These are phyloP conservation scores for Multifurca ochricompacta DNA, from an alignment of 768 basidiomycete genomes.

Conservation along the genomic window DNA sequence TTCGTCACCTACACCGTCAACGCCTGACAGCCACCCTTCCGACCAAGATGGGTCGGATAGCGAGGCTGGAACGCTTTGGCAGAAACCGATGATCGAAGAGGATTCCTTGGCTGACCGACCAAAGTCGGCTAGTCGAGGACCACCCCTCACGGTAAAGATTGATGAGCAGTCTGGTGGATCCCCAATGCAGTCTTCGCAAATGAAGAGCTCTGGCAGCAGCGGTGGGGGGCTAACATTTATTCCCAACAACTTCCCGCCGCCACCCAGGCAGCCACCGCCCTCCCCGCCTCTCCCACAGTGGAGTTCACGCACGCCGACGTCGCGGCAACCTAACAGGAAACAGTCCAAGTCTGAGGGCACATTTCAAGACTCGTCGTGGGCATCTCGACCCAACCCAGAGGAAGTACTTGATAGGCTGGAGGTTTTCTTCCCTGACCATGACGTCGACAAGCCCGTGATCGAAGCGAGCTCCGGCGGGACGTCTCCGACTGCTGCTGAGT, in stretches of 20 bases:
- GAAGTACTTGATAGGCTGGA: conserved; percentile 90
- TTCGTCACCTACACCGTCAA: conserved; percentile 12
- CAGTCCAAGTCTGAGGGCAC: conserved; percentile 38
- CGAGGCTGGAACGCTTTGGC: conserved; percentile 41
- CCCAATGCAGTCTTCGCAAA: conserved; percentile 23
- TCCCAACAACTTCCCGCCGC: conserved; percentile 23
- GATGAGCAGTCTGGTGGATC: conserved; percentile 23
- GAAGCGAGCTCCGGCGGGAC: conserved; percentile 76
- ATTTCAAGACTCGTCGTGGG: conserved; percentile 76
- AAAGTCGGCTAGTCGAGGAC: conserved; percentile 16
- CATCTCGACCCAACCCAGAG: conserved; percentile 84
- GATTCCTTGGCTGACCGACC: conserved; percentile 1
- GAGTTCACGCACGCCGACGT: conserved; percentile 23
- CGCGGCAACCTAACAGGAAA: conserved; percentile 20
- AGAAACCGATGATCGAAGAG: conserved; percentile 30
- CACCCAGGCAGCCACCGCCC: conserved; percentile 23
- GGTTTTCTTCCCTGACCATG: conserved; percentile 92
- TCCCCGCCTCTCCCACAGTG: conserved; percentile 20
- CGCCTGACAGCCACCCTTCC: conserved; percentile 14
- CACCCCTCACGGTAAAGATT: conserved; percentile 21
- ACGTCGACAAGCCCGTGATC: conserved; percentile 92
- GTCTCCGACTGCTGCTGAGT: conserved; percentile 61
- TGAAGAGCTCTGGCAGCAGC: conserved; percentile 19
- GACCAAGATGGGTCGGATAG: conserved; percentile 44
- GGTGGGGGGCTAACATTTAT: conserved; percentile 33